Evolutionary conservation across 306 rosid genomes (phyloP), one percentile per base, ranked within the genome.

Genomic region (Acacia confusa): DNA sequence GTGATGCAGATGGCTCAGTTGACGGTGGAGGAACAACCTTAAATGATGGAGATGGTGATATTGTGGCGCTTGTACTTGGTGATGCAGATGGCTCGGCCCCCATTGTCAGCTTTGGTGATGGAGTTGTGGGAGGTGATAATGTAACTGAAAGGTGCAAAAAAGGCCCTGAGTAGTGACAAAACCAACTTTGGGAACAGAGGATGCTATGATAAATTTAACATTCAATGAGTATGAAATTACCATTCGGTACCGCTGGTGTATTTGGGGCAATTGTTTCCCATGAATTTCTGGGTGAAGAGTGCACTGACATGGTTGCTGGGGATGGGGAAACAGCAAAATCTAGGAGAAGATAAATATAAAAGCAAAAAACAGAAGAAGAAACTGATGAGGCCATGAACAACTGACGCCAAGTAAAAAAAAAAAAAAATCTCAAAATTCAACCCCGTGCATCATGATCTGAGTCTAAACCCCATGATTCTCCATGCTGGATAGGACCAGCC

Each of bases 301-400:
- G 79, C 74, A 79, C 84, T 8, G 85, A 77, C 24, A 77, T 73
- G 65, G 64, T 77, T 72, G 83, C 78, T n/a, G 92, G 92, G 61
- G 94, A 86, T 44, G 92, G 92, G 76, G 92, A 82, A 77, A 84
- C 70, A 47, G 67, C 82, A 65, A 82, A 86, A 17, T 89, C 97
- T 90, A 79, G 70, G 70, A 76, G 84, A 86, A 80, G 48, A 70
- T 48, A 38, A 34, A 40, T 75, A 57, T 28, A 71, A 3, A 80
- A 55, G 7, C 25, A 50, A 38, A 57, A 81, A 61, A 43, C 14
- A 72, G 10, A 30, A 44, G n/a, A 7, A 73, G 50, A 64, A 44
- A 10, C 44, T 61, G 40, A n/a, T 47, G 25, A 43, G 47, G 34
- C 24, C 67, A 32, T 43, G 45, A 76, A 60, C 52, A 73, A n/a